Conservation (phyloP, 2,329 filamentous ascomycete genomes). For the Calcarisporium arbuscula region DNA sequence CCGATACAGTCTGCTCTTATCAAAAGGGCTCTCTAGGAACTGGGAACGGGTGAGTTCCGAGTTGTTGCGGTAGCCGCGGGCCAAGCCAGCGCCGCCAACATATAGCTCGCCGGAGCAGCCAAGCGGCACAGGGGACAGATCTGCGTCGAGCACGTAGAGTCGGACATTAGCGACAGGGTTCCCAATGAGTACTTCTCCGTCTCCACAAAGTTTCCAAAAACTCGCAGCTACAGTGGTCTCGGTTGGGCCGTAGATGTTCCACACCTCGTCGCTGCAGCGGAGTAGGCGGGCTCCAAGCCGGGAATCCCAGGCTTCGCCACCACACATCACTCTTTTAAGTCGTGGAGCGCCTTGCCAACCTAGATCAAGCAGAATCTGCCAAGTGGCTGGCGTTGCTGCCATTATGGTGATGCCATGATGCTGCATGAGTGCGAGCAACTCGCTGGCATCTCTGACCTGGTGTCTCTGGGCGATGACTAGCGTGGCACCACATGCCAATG, state of each 20-base stretch:
- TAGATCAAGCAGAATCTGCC: conserved; percentile 14
- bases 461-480: conserved; percentile 9
- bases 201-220: conserved; percentile 17
- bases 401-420: conserved; percentile 11
- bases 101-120: conserved; percentile 28
- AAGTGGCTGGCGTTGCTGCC: conserved; percentile 13
- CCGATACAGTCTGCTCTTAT: conserved; percentile 11
- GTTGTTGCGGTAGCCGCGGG: conserved; percentile 13
- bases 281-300: conserved; percentile 10
- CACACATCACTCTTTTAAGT: conserved; percentile 9
- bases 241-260: conserved; percentile 24
- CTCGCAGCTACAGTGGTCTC: conserved; percentile 14
- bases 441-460: conserved; percentile 7
- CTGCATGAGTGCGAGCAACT: conserved; percentile 9
- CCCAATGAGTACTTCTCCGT: conserved; percentile 11
- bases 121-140: conserved; percentile 26
- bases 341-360: conserved; percentile 9
- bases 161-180: conserved; percentile 18
- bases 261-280: conserved; percentile 9
- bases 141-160: conserved; percentile 33
- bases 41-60: conserved; percentile 6
- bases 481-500: conserved; percentile 11
- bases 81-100: conserved; percentile 23
- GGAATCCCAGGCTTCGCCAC: conserved; percentile 9
- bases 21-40: conserved; percentile 10